Percentiles rank a stretch among this genome's conserved stretches.
Conservation (phyloP, 306 rosid genomes). For the Quercus parvula region DNA sequence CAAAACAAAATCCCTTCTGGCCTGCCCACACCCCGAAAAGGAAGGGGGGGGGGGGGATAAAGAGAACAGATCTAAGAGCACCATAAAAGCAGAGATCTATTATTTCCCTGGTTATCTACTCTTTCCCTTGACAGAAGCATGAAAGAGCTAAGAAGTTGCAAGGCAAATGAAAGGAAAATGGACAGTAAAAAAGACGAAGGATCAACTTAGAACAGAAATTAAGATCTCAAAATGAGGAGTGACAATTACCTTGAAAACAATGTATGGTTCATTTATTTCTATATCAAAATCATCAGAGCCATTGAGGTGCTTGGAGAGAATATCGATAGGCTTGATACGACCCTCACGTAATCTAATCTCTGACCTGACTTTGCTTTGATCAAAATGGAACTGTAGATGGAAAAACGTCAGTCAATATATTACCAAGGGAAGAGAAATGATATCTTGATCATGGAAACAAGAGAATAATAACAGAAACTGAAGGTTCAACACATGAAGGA, state of each 20-base stretch:
- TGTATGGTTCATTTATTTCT: constrained; percentile 86
- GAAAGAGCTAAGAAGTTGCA: not conserved
- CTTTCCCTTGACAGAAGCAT: not conserved
- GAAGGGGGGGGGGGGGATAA: not conserved
- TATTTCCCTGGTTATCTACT: not conserved
- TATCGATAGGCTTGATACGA: constrained; percentile 89
- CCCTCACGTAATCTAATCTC: constrained; percentile 98
- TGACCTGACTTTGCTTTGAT: constrained; percentile 96
- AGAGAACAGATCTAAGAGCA: not conserved
- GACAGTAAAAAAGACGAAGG: not conserved
- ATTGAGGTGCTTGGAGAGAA: constrained; percentile 77
- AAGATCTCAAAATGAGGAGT: not conserved
- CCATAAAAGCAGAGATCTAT: not conserved
- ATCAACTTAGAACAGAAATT: not conserved
- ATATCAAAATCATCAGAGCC: constrained; percentile 86
- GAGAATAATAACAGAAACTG: not conserved
- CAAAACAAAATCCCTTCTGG: not conserved
- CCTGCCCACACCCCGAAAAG: not conserved
- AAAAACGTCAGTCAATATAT: constrained; percentile 20
- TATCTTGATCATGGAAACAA: not conserved
- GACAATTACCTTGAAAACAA: constrained; percentile 81
- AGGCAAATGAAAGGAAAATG: not conserved
- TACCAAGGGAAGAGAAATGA: constrained; percentile 8
- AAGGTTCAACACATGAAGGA: not conserved
- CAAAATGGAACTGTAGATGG: constrained; percentile 82